phyloP scores from a whole-genome alignment of 1,284 basidiomycete species.

The Cystobasidium sp. region DNA sequence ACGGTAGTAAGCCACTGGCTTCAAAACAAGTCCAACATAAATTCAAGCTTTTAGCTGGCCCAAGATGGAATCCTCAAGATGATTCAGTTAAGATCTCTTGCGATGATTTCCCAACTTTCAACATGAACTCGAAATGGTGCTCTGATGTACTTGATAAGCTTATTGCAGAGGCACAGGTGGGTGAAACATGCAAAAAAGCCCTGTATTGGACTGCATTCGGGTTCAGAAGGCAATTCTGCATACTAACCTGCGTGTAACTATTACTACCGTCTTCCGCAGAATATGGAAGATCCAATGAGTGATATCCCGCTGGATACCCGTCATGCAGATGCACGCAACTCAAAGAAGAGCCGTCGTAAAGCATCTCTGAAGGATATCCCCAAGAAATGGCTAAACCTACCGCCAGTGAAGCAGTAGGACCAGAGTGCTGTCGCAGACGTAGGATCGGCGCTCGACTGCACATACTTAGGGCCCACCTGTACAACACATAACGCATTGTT shows the following conservation, averaged over 20 bases:
- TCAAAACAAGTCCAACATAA: conserved; percentile 53
- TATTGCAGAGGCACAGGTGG: conserved; percentile 55
- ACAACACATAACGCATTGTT: no score
- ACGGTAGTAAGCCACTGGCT: not conserved
- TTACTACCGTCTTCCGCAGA: conserved; percentile 25
- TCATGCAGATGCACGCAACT: conserved; percentile 49
- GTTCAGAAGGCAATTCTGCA: no score
- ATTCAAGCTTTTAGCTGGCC: conserved; percentile 57
- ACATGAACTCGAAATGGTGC: conserved; percentile 60
- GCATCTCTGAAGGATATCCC: conserved; percentile 55
- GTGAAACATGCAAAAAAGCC: no score
- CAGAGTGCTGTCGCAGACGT: not conserved
- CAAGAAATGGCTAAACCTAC: conserved; percentile 54
- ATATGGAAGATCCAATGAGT: conserved; percentile 50
- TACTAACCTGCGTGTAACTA: not conserved
- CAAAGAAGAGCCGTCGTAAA: conserved; percentile 44
- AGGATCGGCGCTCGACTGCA: not conserved
- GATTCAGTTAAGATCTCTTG: conserved; percentile 56
- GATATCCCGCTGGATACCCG: conserved; percentile 57
- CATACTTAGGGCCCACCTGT: not conserved
- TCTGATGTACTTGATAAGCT: conserved; percentile 57
- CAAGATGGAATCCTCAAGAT: conserved; percentile 48
- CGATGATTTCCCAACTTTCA: conserved; percentile 55
- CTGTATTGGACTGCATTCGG: not conserved
- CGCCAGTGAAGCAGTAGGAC: not conserved